phyloP scores from a whole-genome alignment of 768 basidiomycete species.

The Hydnomerulius pinastri region DNA sequence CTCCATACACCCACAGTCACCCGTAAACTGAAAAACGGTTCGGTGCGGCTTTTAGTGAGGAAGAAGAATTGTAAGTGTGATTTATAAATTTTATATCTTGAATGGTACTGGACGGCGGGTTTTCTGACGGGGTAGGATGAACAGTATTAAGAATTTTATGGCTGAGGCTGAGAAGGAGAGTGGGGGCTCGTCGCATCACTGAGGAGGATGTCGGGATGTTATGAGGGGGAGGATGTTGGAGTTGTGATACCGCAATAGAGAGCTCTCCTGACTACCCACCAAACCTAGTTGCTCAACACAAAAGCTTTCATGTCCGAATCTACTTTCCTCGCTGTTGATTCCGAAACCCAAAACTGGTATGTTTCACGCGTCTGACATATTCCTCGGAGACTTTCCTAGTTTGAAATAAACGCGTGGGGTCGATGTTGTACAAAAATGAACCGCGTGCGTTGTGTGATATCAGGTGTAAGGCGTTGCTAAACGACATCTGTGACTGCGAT shows the following conservation, averaged over 20 bases:
- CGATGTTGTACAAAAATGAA: background rate
- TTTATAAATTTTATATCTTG: conserved; percentile 5
- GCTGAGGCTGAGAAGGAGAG: conserved; percentile 82
- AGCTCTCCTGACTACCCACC: background rate
- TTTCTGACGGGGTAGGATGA: conserved; percentile 46
- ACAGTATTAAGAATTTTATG: conserved; percentile 80
- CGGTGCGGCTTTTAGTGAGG: conserved; percentile 54
- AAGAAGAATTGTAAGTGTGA: conserved; percentile 77
- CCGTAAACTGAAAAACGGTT: conserved; percentile 5
- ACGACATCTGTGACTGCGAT: background rate
- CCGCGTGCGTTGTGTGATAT: no score
- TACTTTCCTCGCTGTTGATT: background rate
- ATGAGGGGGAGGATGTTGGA: background rate
- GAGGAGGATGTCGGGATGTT: conserved; percentile 5
- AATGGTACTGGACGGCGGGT: conserved; percentile 32
- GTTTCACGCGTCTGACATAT: background rate
- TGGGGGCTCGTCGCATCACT: conserved; percentile 39
- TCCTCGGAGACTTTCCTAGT: background rate
- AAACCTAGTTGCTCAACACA: background rate
- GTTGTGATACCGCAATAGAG: conserved; percentile 11
- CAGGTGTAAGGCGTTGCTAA: no score
- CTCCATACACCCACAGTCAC: background rate
- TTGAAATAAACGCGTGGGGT: background rate
- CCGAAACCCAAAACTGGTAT: background rate
- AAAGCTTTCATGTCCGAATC: background rate